Conservation (phyloP, 2,329 filamentous ascomycete genomes). For the Cladosporium colombiae region DNA sequence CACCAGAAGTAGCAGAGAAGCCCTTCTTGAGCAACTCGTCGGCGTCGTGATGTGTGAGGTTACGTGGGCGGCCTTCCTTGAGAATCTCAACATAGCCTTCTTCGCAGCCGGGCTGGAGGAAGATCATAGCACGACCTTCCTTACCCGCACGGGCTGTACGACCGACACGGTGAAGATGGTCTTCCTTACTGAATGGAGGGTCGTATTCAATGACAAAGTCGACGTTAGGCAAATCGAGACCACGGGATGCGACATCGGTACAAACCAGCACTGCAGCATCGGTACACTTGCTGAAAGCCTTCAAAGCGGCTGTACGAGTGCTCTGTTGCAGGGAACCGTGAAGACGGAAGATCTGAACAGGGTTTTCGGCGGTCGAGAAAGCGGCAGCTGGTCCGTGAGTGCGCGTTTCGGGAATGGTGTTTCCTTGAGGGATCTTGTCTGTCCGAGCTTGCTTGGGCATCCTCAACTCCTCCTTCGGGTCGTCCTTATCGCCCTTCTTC, state of each 20-base stretch:
- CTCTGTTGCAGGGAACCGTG: slow-evolving; percentile 90
- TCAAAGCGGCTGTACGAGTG: slow-evolving; percentile 81
- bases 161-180: slow-evolving; percentile 92
- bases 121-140: slow-evolving; percentile 81
- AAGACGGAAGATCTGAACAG: slow-evolving; percentile 78
- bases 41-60: slow-evolving; percentile 57
- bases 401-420: slow-evolving; percentile 41
- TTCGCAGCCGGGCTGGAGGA: slow-evolving; percentile 86
- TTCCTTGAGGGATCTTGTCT: slow-evolving; percentile 45
- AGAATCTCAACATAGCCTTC: slow-evolving; percentile 85
- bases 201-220: slow-evolving; percentile 96
- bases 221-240: slow-evolving; percentile 91
- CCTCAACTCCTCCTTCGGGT: slow-evolving; percentile 20
- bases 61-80: slow-evolving; percentile 65
- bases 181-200: slow-evolving; percentile 86
- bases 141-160: slow-evolving; percentile 91
- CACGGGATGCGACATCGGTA: slow-evolving; percentile 93
- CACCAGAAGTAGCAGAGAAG: slow-evolving; percentile 47
- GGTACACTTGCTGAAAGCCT: slow-evolving; percentile 72
- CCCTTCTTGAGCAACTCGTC: slow-evolving; percentile 69
- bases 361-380: slow-evolving; percentile 64
- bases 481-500: slow-evolving; percentile 26
- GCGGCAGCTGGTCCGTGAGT: slow-evolving; percentile 54
- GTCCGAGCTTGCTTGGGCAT: slow-evolving; percentile 36
- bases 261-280: slow-evolving; percentile 83